Percentiles rank a stretch among this genome's conserved stretches.
phyloP scores from a whole-genome alignment of 169 alveolate genomes.

The Plasmodium adleri region DNA sequence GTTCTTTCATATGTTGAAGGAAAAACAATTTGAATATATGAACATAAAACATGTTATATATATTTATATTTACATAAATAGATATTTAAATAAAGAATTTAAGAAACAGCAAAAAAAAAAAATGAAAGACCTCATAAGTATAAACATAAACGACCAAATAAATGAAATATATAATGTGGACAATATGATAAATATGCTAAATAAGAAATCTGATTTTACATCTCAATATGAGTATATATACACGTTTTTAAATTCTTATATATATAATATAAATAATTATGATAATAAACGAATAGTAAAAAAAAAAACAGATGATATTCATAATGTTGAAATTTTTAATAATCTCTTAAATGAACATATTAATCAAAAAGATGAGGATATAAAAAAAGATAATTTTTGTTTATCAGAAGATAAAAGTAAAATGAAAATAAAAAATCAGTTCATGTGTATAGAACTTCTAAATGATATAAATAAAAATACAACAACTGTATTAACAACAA shows the following conservation, averaged over 20 bases:
- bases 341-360: background rate
- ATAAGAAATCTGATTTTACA: background rate
- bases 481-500: conserved; percentile 12
- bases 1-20: conserved; percentile 13
- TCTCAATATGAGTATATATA: too few species aligned
- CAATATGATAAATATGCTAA: background rate
- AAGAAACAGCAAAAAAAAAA: conserved; percentile 8
- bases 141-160: background rate
- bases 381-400: background rate
- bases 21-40: conserved; percentile 20
- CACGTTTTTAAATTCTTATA: too few species aligned
- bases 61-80: conserved; percentile 39
- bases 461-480: conserved; percentile 18
- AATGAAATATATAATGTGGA: too few species aligned
- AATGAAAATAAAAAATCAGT: background rate
- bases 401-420: too few species aligned
- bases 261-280: too few species aligned
- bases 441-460: conserved; percentile 1
- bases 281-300: too few species aligned
- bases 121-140: background rate
- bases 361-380: background rate
- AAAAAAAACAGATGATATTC: too few species aligned
- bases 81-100: conserved; percentile 24
- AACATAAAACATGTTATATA: conserved; percentile 40
- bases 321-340: too few species aligned